Percentiles rank a stretch among this genome's conserved stretches.
These are phyloP conservation scores for Lipomyces yarrowii DNA, from an alignment of 1,139 yeast species.

Conservation along the genomic window DNA sequence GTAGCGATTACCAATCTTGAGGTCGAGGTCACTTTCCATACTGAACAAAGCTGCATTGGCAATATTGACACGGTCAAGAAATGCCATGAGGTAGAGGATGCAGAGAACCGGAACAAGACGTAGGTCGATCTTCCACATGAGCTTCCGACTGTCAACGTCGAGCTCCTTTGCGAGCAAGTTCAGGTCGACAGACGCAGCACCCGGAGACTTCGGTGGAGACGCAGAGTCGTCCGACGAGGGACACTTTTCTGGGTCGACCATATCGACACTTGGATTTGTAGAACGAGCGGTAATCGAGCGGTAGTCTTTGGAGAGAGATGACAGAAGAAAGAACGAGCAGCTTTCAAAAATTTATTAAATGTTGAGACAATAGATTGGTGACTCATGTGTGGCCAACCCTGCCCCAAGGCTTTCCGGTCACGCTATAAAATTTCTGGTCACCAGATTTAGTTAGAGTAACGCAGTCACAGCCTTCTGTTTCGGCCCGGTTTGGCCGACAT, in stretches of 20 bases:
- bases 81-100: constrained; percentile 65
- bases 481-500: not conserved
- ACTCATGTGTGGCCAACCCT: not conserved
- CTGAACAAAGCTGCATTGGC: constrained; percentile 75
- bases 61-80: constrained; percentile 72
- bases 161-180: constrained; percentile 47
- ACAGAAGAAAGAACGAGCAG: not conserved
- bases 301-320: not conserved
- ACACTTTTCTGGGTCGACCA: constrained; percentile 12
- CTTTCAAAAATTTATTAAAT: not conserved
- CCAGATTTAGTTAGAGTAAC: not conserved
- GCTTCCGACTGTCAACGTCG: constrained; percentile 50
- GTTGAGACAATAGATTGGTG: not conserved
- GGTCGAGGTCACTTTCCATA: constrained; percentile 52
- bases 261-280: not conserved
- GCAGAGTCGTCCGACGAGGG: not conserved
- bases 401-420: not conserved
- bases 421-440: not conserved
- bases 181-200: constrained; percentile 10
- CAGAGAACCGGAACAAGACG: constrained; percentile 74
- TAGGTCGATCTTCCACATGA: constrained; percentile 65
- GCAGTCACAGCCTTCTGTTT: not conserved
- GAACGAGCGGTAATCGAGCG: not conserved
- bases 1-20: constrained; percentile 58
- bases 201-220: not conserved